phyloP scores from a whole-genome alignment of 192 early-diverging fungal species.

The Phlyctochytrium bullatum region DNA sequence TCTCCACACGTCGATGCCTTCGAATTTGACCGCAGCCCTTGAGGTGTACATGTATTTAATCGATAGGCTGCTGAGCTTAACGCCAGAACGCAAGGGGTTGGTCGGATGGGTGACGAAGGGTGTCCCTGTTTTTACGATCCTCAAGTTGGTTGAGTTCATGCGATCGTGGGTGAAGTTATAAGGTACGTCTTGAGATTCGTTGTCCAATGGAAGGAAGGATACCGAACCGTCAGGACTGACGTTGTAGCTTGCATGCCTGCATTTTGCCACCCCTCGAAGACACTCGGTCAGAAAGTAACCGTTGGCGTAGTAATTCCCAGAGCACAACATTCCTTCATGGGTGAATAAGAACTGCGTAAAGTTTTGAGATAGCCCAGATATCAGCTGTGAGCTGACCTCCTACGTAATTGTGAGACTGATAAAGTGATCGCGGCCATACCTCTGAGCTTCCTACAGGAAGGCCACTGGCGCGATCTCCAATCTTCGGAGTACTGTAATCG shows the following conservation, averaged over 20 bases:
- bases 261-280: background rate
- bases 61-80: background rate
- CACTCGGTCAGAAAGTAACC: background rate
- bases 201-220: background rate
- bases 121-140: background rate
- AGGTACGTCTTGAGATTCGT: background rate
- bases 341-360: background rate
- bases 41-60: background rate
- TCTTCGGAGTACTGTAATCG: background rate
- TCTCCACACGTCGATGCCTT: background rate
- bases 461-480: background rate
- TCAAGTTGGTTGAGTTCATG: background rate
- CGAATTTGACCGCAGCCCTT: background rate
- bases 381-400: background rate
- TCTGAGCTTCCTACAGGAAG: background rate
- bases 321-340: background rate
- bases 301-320: background rate
- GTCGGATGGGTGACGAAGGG: background rate
- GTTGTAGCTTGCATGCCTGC: background rate
- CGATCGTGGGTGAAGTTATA: background rate
- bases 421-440: background rate
- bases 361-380: background rate
- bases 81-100: background rate
- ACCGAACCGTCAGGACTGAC: background rate
- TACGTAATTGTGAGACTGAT: background rate